Evolutionary conservation across 2,329 filamentous ascomycete genomes (phyloP), one percentile per base, ranked within the genome.

Genomic region (Aureobasidium pullulans): DNA sequence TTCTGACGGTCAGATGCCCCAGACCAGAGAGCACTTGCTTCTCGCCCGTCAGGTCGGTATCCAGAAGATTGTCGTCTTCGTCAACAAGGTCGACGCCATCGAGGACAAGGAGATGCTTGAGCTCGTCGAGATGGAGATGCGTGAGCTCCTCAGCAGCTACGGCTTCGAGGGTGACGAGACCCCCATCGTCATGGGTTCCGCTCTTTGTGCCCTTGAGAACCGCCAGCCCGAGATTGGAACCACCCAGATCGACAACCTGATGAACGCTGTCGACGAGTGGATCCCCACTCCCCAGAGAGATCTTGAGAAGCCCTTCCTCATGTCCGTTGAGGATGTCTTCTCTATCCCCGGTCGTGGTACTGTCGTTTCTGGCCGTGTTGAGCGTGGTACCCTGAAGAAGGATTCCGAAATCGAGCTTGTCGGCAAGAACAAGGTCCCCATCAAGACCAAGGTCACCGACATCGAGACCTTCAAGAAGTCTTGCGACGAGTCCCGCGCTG

Each of bases 401-500:
- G 94, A 99, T 74, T 82, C 86, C 64, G 94, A 99, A 72, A 85
- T 99, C 66, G 94, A 99, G 82, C 84, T 99, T 65, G 84, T 99
- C 63, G 94, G 94, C 73, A 96, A 94, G 81, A 85, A 87, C 67
- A 76, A 78, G 60, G 82, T 85, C 47, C 79, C 90, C 66, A 89
- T 97, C 82, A 96, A 95, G 86, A 97, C 94, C 76, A 97, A 96
- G 83, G 93, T 99, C 66, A 99, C 94, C 71, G 95, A 99, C 72
- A 97, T 99, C 68, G 94, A 99, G 82, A 99, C 93, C 66, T 99
- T 99, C 84, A 96, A 97, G 84, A 99, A 99, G 85, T 95, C 91
- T 52, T 97, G 94, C 77, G 92, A 96, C 61, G 90, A 96, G 79
- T 96, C 93, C 61, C 85, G 89, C 69, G 94, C 94, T 63, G 94